Percentiles rank a stretch among this genome's conserved stretches.
These are phyloP conservation scores for Rhodotorula paludigena DNA, from an alignment of 768 basidiomycete species.

Conservation along the genomic window DNA sequence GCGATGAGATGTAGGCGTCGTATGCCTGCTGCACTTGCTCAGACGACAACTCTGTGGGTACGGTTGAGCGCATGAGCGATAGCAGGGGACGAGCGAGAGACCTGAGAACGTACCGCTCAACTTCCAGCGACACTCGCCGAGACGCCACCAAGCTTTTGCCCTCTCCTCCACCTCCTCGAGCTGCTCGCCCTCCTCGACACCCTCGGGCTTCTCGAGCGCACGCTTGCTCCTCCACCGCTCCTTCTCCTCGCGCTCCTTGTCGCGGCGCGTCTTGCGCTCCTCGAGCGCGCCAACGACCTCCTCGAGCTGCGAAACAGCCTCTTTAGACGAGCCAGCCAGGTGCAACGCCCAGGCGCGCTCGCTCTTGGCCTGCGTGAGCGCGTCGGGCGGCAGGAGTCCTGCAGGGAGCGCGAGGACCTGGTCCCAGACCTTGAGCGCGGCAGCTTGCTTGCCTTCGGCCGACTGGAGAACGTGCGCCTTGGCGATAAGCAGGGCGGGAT, in stretches of 20 bases:
- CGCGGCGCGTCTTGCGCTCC: slow-evolving; percentile 21
- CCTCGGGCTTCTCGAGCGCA: slow-evolving; percentile 51
- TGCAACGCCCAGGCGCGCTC: slow-evolving; percentile 80
- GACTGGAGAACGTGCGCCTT: slow-evolving; percentile 68
- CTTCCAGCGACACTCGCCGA: slow-evolving; percentile 72
- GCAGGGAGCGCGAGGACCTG: slow-evolving; percentile 55
- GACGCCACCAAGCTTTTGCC: slow-evolving; percentile 76
- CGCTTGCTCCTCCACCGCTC: slow-evolving; percentile 35
- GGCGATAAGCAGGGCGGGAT: slow-evolving; percentile 65
- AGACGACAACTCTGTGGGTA: slow-evolving; percentile 48
- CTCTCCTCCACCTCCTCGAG: slow-evolving; percentile 57
- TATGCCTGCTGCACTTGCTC: slow-evolving; percentile 62
- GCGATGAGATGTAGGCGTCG: slow-evolving; percentile 68
- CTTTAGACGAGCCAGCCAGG: slow-evolving; percentile 49
- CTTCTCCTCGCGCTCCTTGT: slow-evolving; percentile 32
- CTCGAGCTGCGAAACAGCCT: slow-evolving; percentile 43
- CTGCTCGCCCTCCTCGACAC: slow-evolving; percentile 54
- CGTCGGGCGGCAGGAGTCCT: slow-evolving; percentile 48
- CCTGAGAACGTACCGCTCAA: slow-evolving; percentile 57
- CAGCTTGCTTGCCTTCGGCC: slow-evolving; percentile 58
- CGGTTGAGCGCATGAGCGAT: neutral
- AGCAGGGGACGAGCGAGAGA: too few relatives aligned
- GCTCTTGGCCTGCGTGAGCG: slow-evolving; percentile 63
- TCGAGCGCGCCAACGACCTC: slow-evolving; percentile 20
- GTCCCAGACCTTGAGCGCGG: slow-evolving; percentile 62